Base-by-base conservation (phyloP, 148 eudicot genomes). In the Rhododendron kiyosumense region DNA sequence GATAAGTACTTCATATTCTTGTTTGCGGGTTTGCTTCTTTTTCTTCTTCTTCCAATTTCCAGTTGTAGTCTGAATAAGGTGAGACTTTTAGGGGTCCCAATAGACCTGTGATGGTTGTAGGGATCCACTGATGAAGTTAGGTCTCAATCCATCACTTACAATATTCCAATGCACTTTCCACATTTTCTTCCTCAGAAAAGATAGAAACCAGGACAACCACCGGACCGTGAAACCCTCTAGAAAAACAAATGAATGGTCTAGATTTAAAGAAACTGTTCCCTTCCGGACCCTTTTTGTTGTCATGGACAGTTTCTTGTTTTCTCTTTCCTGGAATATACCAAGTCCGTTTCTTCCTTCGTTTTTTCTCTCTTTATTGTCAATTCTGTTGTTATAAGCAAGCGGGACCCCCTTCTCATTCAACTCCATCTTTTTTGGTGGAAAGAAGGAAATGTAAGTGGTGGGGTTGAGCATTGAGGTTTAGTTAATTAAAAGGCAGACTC, bases 71-170 rank as follows among this genome's bases (percentile, higher is more conserved):
- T 69, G 61, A 69, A 43, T 51, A 28, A 85, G 65, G 46, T 85
- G 73, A 54, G 59, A 85, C 73, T 78, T 57, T 22, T 46, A 12
- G 69, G 79, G 77, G 45, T 54, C 75, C 81, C 52, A 69, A 38
- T 7, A 65, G 71, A 32, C 48, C 49, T 38, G 36, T 51, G 32
- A 41, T 80, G 80, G 52, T 80, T 32, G 32, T 28, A 46, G 75
- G 43, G 63, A 82, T 86, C 79, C 76, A 54, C 46, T 5, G 30
- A 86, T 36, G 71, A 82, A 71, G 87, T 52, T 86, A 86, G 85
- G 85, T 81, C 41, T 57, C 43, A 69, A 15, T 20, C 59, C 81
- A 82, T 82, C 81, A 74, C 20, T 61, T 45, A 85, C 34, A 79
- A 78, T 26, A 52, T 32, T 57, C 22, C 84, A 57, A 36, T 36